Evolutionary conservation across 176 grass and related monocot genomes (phyloP).

Genomic region (Carex cristatella): DNA sequence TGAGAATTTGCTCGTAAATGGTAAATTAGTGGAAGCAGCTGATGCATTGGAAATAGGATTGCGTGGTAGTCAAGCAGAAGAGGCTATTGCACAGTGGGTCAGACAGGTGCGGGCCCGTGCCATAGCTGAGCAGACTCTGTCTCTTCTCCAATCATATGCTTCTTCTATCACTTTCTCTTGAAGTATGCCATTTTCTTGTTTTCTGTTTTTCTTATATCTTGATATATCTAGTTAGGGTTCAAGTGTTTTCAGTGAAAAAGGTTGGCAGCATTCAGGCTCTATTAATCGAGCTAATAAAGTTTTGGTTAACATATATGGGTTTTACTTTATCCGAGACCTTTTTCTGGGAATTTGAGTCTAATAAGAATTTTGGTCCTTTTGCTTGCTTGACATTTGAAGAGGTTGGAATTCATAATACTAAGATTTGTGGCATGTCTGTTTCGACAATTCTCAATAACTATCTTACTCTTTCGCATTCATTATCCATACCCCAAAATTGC

Average conservation of each 20-base stretch:
- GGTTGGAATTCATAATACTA: neutral
- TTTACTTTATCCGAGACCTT: neutral
- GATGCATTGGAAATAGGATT: conserved; percentile 70
- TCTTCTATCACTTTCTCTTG: conserved; percentile 57
- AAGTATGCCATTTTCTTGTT: neutral
- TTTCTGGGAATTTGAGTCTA: neutral
- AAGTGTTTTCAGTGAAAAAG: conserved; percentile 2
- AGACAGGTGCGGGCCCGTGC: conserved; percentile 66
- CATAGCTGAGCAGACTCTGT: conserved; percentile 79
- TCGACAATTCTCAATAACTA: too few species aligned
- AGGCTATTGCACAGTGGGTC: conserved; percentile 62
- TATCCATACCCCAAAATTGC: too few species aligned
- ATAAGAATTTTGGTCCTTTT: neutral
- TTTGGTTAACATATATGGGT: conserved; percentile 9
- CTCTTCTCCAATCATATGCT: conserved; percentile 77
- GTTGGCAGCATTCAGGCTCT: neutral
- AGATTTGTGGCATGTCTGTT: neutral
- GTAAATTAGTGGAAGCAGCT: conserved; percentile 71
- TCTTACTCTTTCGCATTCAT: too few species aligned
- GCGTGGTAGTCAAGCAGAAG: conserved; percentile 60
- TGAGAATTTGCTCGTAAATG: conserved; percentile 55
- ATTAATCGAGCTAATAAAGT: conserved; percentile 13
- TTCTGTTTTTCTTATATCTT: neutral
- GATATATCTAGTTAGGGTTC: neutral
- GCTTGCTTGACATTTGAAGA: neutral